Conservation (phyloP, 495 filamentous ascomycete genomes). For the Podospora anserina region DNA sequence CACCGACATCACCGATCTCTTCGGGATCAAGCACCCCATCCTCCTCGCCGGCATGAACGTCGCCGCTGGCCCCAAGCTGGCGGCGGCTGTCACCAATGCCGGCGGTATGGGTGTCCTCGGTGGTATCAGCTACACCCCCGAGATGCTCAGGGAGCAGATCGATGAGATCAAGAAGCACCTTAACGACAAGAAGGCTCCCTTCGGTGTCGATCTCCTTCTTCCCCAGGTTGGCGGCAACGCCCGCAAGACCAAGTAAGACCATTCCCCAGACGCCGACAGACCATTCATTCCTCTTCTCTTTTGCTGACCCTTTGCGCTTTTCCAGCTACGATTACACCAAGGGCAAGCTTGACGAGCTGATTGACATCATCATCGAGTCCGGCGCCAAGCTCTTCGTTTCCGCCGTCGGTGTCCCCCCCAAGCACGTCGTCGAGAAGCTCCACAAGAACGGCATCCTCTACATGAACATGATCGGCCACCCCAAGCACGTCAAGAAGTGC, state of each 20-base stretch:
- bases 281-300: neutral
- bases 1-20: conserved; percentile 86
- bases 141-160: conserved; percentile 94
- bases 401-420: conserved; percentile 91
- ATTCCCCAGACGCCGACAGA: neutral
- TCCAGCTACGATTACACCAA: conserved; percentile 98
- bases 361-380: conserved; percentile 88
- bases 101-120: conserved; percentile 96
- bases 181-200: conserved; percentile 93
- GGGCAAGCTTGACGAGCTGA: conserved; percentile 88
- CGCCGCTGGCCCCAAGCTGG: conserved; percentile 93
- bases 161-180: conserved; percentile 88
- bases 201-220: conserved; percentile 91
- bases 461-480: conserved; percentile 99
- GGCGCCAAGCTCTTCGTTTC: conserved; percentile 93
- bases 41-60: conserved; percentile 99
- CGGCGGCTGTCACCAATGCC: conserved; percentile 94
- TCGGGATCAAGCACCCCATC: conserved; percentile 95
- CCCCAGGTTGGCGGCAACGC: conserved; percentile 93
- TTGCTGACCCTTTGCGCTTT: conserved; percentile 17
- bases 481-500: conserved; percentile 95
- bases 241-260: conserved; percentile 83
- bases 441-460: conserved; percentile 85
- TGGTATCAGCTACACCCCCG: conserved; percentile 93
- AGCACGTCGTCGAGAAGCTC: conserved; percentile 79